A percentile compares a stretch with the other conserved stretches of the same genome.
These are phyloP conservation scores for Fusarium miscanthi DNA, from an alignment of 2,329 filamentous ascomycete genomes.

Conservation along the genomic window DNA sequence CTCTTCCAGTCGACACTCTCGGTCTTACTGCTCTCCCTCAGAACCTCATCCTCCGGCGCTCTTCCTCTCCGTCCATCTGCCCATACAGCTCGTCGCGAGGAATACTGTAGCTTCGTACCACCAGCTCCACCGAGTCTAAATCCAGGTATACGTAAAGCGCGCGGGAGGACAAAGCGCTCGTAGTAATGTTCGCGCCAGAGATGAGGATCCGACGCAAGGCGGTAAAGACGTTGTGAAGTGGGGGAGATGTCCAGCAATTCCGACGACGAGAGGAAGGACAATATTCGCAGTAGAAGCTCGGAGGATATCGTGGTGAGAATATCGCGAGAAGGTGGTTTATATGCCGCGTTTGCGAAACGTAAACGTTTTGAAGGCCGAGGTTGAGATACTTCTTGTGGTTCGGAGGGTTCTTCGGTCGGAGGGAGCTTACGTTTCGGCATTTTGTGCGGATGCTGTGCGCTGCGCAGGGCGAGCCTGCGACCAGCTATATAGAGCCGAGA, in stretches of 20 bases:
- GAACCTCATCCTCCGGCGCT: conserved; percentile 52
- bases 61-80: conserved; percentile 58
- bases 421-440: conserved; percentile 46
- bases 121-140: conserved; percentile 55
- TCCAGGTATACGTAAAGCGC: conserved; percentile 80
- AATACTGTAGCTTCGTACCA: conserved; percentile 56
- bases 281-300: conserved; percentile 86
- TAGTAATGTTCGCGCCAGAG: conserved; percentile 94
- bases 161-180: conserved; percentile 83
- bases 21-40: neutral
- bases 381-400: conserved; percentile 2
- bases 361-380: conserved; percentile 39
- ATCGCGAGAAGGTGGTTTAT: conserved; percentile 56
- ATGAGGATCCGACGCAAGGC: conserved; percentile 82
- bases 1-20: conserved; percentile 81
- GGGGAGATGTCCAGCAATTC: conserved; percentile 72
- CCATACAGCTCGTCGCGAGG: conserved; percentile 58
- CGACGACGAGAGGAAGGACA: conserved; percentile 78
- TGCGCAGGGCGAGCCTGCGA: conserved; percentile 26
- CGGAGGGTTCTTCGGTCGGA: conserved; percentile 9
- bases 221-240: conserved; percentile 80
- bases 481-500: neutral
- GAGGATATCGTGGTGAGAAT: conserved; percentile 81
- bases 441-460: neutral
- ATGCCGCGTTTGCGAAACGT: conserved; percentile 23